phyloP scores from a whole-genome alignment of 2,329 filamentous ascomycete species.

The Aspergillus pseudotamarii region DNA sequence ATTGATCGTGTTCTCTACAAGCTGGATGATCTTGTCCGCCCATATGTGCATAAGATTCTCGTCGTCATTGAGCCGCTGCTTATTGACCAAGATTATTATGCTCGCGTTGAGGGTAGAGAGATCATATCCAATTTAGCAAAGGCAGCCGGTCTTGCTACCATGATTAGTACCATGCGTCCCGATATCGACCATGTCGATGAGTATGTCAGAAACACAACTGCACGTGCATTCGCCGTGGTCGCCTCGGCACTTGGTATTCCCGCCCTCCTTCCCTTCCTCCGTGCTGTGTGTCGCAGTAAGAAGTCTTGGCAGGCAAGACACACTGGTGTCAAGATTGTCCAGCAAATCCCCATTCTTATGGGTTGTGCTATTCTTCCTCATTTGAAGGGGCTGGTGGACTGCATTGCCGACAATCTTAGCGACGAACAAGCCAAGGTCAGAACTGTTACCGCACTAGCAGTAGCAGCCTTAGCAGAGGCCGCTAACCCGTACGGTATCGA shows the following conservation, averaged over 20 bases:
- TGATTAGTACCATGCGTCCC: conserved; percentile 99
- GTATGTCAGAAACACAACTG: conserved; percentile 97
- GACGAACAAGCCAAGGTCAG: conserved; percentile 98
- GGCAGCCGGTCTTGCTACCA: conserved; percentile 92
- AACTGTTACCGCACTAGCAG: conserved; percentile 92
- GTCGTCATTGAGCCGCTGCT: conserved; percentile 99
- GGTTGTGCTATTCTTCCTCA: conserved; percentile 95
- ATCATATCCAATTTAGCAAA: conserved; percentile 98
- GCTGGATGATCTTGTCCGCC: conserved; percentile 91
- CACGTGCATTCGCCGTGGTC: conserved; percentile 94
- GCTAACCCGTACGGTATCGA: conserved; percentile 99
- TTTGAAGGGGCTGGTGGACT: conserved; percentile 93
- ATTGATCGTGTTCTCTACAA: conserved; percentile 99
- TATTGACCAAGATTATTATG: conserved; percentile 99
- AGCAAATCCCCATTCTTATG: conserved; percentile 98
- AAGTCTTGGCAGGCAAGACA: conserved; percentile 99
- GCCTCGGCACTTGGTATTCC: conserved; percentile 95
- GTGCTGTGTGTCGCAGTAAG: conserved; percentile 95
- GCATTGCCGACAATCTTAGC: conserved; percentile 92
- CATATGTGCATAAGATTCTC: conserved; percentile 96
- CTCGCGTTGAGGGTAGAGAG: conserved; percentile 94
- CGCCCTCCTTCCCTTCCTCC: conserved; percentile 88
- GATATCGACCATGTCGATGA: conserved; percentile 99
- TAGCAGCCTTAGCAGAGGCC: conserved; percentile 92
- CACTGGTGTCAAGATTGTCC: conserved; percentile 98